Evolutionary conservation across 2,329 filamentous ascomycete species (phyloP).

Genomic region (Colletotrichum nymphaeae): DNA sequence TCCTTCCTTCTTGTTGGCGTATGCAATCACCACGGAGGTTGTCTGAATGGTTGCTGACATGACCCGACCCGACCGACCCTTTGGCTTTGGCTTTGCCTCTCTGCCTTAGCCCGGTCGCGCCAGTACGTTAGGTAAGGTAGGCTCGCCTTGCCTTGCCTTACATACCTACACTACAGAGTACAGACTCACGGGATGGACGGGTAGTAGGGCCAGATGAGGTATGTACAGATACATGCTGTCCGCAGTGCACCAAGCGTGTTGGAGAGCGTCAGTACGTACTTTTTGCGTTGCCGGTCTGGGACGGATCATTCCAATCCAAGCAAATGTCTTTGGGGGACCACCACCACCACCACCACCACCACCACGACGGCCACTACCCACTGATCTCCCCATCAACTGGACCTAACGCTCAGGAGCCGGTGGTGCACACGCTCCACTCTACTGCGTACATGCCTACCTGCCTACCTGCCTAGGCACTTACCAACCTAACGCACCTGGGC

Average conservation of each 20-base stretch:
- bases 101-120: conserved; percentile 8
- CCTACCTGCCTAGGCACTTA: too few relatives aligned
- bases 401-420: neutral
- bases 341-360: too few relatives aligned
- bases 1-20: neutral
- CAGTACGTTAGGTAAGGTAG: neutral
- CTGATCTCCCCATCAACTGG: too few relatives aligned
- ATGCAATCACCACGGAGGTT: neutral
- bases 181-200: neutral
- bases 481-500: neutral
- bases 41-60: neutral
- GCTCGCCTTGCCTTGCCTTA: neutral
- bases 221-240: conserved; percentile 3
- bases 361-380: neutral
- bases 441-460: too few relatives aligned
- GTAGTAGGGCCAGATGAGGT: neutral
- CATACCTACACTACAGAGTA: neutral
- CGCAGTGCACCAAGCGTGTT: neutral
- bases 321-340: neutral
- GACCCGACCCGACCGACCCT: neutral
- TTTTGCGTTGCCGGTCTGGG: neutral
- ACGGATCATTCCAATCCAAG: neutral
- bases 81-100: neutral
- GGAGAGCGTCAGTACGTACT: conserved; percentile 12
- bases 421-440: conserved; percentile 1